A percentile compares a stretch with the other conserved stretches of the same genome.
These are phyloP conservation scores for Coffea eugenioides DNA, from an alignment of 257 asterid species.

Conservation along the genomic window DNA sequence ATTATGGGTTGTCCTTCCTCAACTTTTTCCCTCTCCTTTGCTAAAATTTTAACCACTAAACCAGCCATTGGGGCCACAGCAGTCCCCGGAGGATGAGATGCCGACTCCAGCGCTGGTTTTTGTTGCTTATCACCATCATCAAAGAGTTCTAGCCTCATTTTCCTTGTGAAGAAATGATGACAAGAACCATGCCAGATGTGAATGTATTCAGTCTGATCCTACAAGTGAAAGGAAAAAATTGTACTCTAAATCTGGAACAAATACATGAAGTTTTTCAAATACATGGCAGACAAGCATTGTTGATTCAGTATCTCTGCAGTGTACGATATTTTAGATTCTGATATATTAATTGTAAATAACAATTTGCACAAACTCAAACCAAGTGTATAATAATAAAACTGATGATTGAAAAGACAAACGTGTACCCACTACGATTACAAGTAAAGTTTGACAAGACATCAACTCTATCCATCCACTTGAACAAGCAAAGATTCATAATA, in stretches of 20 bases:
- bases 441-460: background rate
- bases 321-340: background rate
- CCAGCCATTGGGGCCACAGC: conserved; percentile 96
- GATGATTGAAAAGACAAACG: background rate
- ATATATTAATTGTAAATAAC: background rate
- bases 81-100: conserved; percentile 81
- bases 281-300: background rate
- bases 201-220: conserved; percentile 84
- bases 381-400: background rate
- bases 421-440: background rate
- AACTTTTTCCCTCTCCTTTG: conserved; percentile 63
- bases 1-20: conserved; percentile 75
- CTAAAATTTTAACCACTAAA: conserved; percentile 79
- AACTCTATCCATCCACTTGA: background rate
- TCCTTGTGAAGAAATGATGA: conserved; percentile 73
- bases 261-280: background rate
- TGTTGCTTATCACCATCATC: conserved; percentile 51
- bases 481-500: background rate
- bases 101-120: conserved; percentile 42
- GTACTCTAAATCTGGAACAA: background rate
- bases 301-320: background rate
- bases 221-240: conserved; percentile 16
- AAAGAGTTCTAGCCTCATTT: conserved; percentile 45
- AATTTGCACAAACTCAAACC: background rate
- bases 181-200: conserved; percentile 74